Base-by-base conservation (phyloP, 148 eudicot species). In the Camellia sinensis region DNA sequence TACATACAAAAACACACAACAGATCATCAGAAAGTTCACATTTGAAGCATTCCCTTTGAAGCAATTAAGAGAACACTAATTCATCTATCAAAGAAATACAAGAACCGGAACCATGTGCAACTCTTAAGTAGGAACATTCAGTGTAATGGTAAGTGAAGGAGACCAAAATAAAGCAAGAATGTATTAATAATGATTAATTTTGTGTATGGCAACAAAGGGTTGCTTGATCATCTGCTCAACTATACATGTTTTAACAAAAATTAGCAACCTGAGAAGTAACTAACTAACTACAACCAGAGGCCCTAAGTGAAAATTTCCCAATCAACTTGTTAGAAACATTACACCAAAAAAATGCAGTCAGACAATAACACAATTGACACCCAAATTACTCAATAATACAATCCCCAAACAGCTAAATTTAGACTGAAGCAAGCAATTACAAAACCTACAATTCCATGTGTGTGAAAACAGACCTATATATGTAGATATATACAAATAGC, bases 41-140 rank as follows among this genome's bases (percentile, higher is more conserved):
- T 19, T 52, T 50, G n/a, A 13, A 50, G 60, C 43, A 19, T 50
- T 50, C 60, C 56, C 41, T 56, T 56, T 73, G 11, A 56, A 53
- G 46, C n/a, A 73, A 73, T 56, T 15, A 56, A 54, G 76, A 71
- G 41, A 48, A 71, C 21, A 18, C 21, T 70, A 59, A 57, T 71
- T 19, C 59, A 50, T 71, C 57, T 21, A 71, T 48, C 41, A 50
- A 71, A 10, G 40, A 19, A 14, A 71, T 71, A 19, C 6, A 8
- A n/a, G 5, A 37, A 71, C 54, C 10, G 40, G 56, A 3, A 46
- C 37, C 37, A 29, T 10, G 56, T 63, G 50, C 72, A 68, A 43
- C 44, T 7, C 48, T 14, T 68, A 67, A 46, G 60, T 12, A 52
- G 13, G 11, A 48, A 43, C 17, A 12, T 48, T 50, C 61, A 50